phyloP scores from a whole-genome alignment of 2,329 filamentous ascomycete species.

The Aspergillus pseudonomiae region DNA sequence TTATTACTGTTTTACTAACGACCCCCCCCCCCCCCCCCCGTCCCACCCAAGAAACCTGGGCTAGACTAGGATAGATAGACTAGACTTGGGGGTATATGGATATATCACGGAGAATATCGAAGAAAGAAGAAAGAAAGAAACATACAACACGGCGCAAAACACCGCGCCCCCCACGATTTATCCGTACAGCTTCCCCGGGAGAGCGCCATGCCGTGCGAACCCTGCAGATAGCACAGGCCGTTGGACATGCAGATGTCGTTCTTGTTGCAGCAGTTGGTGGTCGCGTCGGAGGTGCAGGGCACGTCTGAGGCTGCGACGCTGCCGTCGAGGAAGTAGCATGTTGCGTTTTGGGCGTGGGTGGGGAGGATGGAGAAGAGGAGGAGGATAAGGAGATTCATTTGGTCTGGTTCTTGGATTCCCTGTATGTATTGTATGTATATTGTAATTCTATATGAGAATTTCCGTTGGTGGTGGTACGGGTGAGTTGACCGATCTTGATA shows the following conservation, averaged over 20 bases:
- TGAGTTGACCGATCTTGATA: too few relatives aligned
- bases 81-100: too few relatives aligned
- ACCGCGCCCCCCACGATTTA: conserved; percentile 15
- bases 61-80: too few relatives aligned
- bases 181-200: conserved; percentile 23
- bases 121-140: background rate
- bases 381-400: too few relatives aligned
- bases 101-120: too few relatives aligned
- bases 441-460: too few relatives aligned
- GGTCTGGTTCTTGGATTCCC: too few relatives aligned
- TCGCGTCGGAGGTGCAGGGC: background rate
- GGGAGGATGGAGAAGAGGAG: background rate
- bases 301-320: background rate
- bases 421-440: too few relatives aligned
- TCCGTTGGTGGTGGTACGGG: too few relatives aligned
- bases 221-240: conserved; percentile 23
- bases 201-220: conserved; percentile 11
- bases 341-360: background rate
- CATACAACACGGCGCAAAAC: conserved; percentile 22
- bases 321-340: background rate
- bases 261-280: conserved; percentile 21
- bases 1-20: too few relatives aligned
- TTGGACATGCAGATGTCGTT: conserved; percentile 24
- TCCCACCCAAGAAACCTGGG: too few relatives aligned
- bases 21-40: too few relatives aligned